These are phyloP conservation scores for Nemania abortiva DNA, from an alignment of 2,329 filamentous ascomycete genomes.

Conservation along the genomic window DNA sequence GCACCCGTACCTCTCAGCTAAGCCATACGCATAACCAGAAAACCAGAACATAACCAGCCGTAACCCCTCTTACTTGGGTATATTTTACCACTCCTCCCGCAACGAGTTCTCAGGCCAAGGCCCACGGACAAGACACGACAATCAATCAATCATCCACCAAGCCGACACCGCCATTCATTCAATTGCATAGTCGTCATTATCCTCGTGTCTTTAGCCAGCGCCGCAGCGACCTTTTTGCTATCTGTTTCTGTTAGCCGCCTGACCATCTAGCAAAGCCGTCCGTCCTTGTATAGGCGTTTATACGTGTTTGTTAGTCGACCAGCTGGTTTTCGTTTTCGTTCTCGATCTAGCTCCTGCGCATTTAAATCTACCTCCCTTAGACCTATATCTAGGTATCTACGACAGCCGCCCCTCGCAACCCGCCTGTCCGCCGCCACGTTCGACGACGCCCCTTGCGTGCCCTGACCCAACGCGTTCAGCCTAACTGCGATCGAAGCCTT, in stretches of 20 bases:
- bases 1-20: not conserved
- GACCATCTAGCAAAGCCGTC: not conserved
- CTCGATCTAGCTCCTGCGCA: not conserved
- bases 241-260: slow-evolving; percentile 2
- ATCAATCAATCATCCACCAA: slow-evolving; percentile 3
- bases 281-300: slow-evolving; percentile 9
- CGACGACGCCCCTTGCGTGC: slow-evolving; percentile 24
- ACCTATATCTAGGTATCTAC: slow-evolving; percentile 27
- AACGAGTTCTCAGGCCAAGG: not conserved
- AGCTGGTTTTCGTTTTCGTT: slow-evolving; percentile 3
- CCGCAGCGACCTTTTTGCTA: slow-evolving; percentile 1
- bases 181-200: slow-evolving; percentile 13
- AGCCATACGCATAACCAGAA: not conserved
- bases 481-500: slow-evolving; percentile 35
- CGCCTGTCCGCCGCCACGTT: not conserved
- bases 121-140: not conserved
- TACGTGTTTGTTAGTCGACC: not conserved
- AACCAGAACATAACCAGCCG: not conserved
- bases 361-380: slow-evolving; percentile 10
- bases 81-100: slow-evolving; percentile 13
- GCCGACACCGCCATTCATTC: not conserved
- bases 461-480: slow-evolving; percentile 36
- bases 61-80: slow-evolving; percentile 27
- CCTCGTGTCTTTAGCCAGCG: not conserved
- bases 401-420: slow-evolving; percentile 11